Percentiles rank a stretch among this genome's conserved stretches.
Conservation (phyloP, 202 grass and related monocot genomes). For the Panicum hallii region DNA sequence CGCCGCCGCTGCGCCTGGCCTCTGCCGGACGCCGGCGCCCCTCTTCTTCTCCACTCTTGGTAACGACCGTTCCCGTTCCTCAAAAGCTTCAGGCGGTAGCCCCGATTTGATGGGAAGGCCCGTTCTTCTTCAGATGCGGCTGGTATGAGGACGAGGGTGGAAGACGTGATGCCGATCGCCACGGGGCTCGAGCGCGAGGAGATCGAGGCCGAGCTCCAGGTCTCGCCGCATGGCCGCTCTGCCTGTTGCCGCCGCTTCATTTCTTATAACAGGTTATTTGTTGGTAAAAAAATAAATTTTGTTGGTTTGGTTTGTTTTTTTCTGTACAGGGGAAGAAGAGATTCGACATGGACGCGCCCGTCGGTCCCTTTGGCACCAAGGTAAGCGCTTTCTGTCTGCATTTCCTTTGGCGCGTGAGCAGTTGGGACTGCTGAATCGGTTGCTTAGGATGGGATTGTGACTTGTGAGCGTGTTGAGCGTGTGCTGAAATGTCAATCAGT, state of each 20-base stretch:
- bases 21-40: background rate
- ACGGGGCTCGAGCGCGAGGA: constrained; percentile 76
- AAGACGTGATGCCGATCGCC: constrained; percentile 85
- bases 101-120: constrained; percentile 18
- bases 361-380: constrained; percentile 74
- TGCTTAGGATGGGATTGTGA: background rate
- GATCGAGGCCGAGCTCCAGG: constrained; percentile 70
- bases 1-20: background rate
- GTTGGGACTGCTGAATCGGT: background rate
- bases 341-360: constrained; percentile 67
- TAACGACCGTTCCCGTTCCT: background rate
- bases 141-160: constrained; percentile 50
- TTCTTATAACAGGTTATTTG: background rate
- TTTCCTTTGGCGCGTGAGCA: background rate
- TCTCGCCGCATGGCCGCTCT: constrained; percentile 2
- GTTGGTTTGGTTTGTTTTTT: constrained; percentile 11
- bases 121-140: constrained; percentile 35
- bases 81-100: background rate
- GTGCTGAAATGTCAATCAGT: background rate
- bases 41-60: constrained; percentile 55
- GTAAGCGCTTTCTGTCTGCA: constrained; percentile 27
- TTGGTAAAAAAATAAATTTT: background rate
- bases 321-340: constrained; percentile 57
- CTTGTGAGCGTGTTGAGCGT: background rate
- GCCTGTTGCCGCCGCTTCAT: background rate